Evolutionary conservation across 2,329 filamentous ascomycete genomes (phyloP), one percentile per base, ranked within the genome.

Genomic region (Fusarium brevicatenulatum): DNA sequence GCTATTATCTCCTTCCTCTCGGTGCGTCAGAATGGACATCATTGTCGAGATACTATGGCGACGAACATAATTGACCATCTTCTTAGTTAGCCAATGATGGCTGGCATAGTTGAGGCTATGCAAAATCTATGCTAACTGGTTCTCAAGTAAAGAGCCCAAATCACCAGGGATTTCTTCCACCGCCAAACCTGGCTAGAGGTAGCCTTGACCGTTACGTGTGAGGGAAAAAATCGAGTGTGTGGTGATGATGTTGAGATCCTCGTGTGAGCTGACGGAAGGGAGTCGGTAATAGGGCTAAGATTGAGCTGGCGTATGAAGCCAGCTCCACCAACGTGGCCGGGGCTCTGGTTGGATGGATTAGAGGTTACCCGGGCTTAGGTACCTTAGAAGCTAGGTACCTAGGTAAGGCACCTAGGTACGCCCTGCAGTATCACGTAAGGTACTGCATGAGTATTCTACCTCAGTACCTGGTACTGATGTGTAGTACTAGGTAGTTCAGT

Each of bases 251-350:
- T 76, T 59, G 60, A 74, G 66, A 74, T 73, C 60, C 64, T 76
- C 66, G 64, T 73, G 73, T 58, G 73, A 72, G 74, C 73, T 78
- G 74, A 75, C 66, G 71, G 70, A 68, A 67, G 68, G 68, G 71
- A 76, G 62, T 75, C 69, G 73, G 75, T 63, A 77, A 71, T 78
- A 78, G 76, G 76, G 76, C 76, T 78, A 78, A 56, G 69, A 71
- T 73, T 77, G 68, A 76, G 71, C 71, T 75, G 76, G 74, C 71
- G 69, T 73, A 65, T 70, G 58, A 71, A 50, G 44, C 54, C 56
- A 74, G 71, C 76, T 77, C 76, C 76, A 77, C 75, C 64, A 73
- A 71, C 72, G 44, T 71, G 65, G 70, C 73, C 68, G 68, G 75
- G 75, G 71, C 68, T 65, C 61, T 66, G 66, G 69, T 74, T 73